These are phyloP conservation scores for Strobilomyces dryophilus DNA, from an alignment of 768 basidiomycete species.

Conservation along the genomic window DNA sequence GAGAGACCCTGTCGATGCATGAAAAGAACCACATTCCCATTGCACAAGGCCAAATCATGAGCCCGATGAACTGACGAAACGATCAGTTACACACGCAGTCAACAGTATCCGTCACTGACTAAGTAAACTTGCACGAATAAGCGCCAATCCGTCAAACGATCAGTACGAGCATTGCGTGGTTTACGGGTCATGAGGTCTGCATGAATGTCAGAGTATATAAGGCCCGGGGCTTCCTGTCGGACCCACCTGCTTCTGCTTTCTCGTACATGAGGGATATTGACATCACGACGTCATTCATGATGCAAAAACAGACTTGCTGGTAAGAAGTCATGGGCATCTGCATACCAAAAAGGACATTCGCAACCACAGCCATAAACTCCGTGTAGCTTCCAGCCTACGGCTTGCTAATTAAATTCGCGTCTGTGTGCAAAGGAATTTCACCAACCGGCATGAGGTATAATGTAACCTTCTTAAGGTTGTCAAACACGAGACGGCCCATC, in stretches of 20 bases:
- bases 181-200: slow-evolving; percentile 43
- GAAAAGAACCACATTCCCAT: slow-evolving; percentile 40
- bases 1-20: slow-evolving; percentile 33
- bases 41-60: slow-evolving; percentile 42
- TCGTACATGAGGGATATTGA: slow-evolving; percentile 49
- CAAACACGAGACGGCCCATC: slow-evolving; percentile 56
- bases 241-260: slow-evolving; percentile 44
- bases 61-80: slow-evolving; percentile 35
- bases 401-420: neutral
- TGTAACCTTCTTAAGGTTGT: slow-evolving; percentile 51
- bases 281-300: slow-evolving; percentile 48
- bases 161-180: slow-evolving; percentile 45
- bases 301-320: slow-evolving; percentile 53
- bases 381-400: slow-evolving; percentile 48
- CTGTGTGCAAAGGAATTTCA: neutral
- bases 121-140: slow-evolving; percentile 47
- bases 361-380: slow-evolving; percentile 53
- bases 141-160: slow-evolving; percentile 46
- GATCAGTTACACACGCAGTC: neutral
- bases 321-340: slow-evolving; percentile 53
- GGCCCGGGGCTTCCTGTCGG: no score
- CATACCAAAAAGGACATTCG: slow-evolving; percentile 57
- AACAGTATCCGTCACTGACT: slow-evolving; percentile 24
- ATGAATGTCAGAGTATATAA: neutral
- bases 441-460: slow-evolving; percentile 40